Percentiles rank a stretch among this genome's conserved stretches.
phyloP scores from a whole-genome alignment of 2,329 filamentous ascomycete genomes.

The Diaporthe velutina region DNA sequence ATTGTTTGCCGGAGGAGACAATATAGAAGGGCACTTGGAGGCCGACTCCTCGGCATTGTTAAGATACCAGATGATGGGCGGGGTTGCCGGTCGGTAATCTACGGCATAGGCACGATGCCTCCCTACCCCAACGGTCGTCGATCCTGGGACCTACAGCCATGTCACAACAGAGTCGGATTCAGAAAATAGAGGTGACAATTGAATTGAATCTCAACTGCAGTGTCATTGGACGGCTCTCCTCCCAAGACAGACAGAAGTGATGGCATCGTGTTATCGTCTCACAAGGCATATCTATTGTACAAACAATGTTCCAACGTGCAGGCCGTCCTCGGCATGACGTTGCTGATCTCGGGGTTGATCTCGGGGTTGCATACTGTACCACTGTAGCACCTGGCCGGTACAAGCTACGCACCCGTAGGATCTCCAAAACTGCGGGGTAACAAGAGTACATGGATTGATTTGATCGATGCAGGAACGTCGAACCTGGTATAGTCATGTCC shows the following conservation, averaged over 20 bases:
- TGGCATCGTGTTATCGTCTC: not conserved
- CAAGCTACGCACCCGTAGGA: not conserved
- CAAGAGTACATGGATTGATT: not conserved
- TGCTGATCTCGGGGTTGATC: not conserved
- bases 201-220: not conserved
- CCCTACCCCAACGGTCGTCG: slow-evolving; percentile 5
- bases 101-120: slow-evolving; percentile 19
- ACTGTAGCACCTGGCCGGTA: not conserved
- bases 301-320: not conserved
- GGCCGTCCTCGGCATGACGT: slow-evolving; percentile 14
- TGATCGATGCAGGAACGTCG: not conserved
- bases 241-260: not conserved
- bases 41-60: slow-evolving; percentile 5
- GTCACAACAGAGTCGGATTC: not conserved
- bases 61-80: not conserved
- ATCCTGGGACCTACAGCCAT: not conserved
- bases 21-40: slow-evolving; percentile 3
- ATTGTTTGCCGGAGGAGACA: not conserved
- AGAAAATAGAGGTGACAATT: not conserved
- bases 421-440: slow-evolving; percentile 28
- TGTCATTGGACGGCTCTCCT: not conserved
- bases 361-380: not conserved
- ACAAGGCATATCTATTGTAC: not conserved
- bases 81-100: slow-evolving; percentile 20
- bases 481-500: not conserved